Evolutionary conservation across 2,329 filamentous ascomycete species (phyloP), one percentile per base, ranked within the genome.

Genomic region (Diplodia sapinea): DNA sequence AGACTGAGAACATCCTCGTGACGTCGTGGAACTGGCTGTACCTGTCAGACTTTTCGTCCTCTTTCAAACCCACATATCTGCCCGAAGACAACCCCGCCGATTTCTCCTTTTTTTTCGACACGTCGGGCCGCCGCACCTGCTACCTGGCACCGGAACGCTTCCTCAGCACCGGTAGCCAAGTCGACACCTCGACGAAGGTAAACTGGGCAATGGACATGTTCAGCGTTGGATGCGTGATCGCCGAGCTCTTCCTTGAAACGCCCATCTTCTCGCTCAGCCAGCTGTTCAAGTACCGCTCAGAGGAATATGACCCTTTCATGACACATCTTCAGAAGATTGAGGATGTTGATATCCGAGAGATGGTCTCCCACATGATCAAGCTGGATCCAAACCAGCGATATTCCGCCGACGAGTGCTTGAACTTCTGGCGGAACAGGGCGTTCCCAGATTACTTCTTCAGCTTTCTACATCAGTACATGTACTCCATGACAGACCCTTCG

Each of bases 11-110:
- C 74, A 88, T 96, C 43, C 83, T 99, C 57, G 94, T 99, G 62
- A 99, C 95, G 0, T 98, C 95, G 7, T 99, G 95, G 95, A 97
- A 98, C 81, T 99, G 96, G 95, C 85, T 99, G 2, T 99, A 98
- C 77, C 85, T 99, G 47, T 90, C 94, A n/a, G 95, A 99, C 78
- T 99, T 98, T 78, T 97, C 94, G 4, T 93, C 94, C 0, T 90
- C 92, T 0, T 98, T 96, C 82, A 99, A 99, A 76, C 95, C 94
- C 12, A 92, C 94, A 5, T 92, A 93, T 78, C 84, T 99, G 2
- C 95, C 95, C 2, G 94, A 97, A 78, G 94, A 99, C 74, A 98
- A 99, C 74, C 95, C 95, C 1, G 94, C 93, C 17, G 93, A 98
- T 74, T 99, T 98, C 75, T 97, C 94, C 0, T 98, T 97, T 79